Evolutionary conservation across 108 stramenopile species (phyloP).

Genomic region (Skeletonema potamos): DNA sequence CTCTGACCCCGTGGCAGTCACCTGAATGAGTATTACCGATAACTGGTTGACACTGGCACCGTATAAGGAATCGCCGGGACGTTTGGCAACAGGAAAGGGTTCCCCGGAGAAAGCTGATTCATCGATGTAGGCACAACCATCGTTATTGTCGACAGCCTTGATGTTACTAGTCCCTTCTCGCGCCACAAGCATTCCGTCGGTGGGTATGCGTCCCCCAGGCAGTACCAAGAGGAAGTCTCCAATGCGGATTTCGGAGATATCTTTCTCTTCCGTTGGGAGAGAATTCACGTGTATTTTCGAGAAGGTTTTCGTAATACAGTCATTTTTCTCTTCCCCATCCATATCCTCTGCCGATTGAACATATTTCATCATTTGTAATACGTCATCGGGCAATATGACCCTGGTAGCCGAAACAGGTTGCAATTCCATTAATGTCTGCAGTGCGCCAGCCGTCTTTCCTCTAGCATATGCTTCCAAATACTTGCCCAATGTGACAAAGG

Average conservation of each 20-base stretch:
- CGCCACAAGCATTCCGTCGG: constrained; percentile 70
- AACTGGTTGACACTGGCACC: constrained; percentile 82
- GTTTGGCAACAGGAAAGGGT: constrained; percentile 84
- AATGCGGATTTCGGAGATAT: constrained; percentile 44
- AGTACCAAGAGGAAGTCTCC: constrained; percentile 76
- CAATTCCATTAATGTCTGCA: constrained; percentile 85
- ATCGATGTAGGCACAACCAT: constrained; percentile 66
- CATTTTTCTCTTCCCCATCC: constrained; percentile 7
- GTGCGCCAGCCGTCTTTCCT: constrained; percentile 84
- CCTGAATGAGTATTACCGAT: constrained; percentile 67
- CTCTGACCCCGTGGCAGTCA: constrained; percentile 75
- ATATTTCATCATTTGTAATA: constrained; percentile 7
- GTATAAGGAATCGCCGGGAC: constrained; percentile 54
- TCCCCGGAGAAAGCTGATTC: constrained; percentile 95
- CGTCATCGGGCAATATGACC: constrained; percentile 20
- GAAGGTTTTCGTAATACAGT: constrained; percentile 22
- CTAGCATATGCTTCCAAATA: constrained; percentile 89
- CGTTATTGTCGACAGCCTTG: not conserved
- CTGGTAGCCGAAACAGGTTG: constrained; percentile 67
- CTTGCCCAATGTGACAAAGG: constrained; percentile 95
- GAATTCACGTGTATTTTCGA: constrained; percentile 38
- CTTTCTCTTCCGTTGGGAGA: constrained; percentile 54
- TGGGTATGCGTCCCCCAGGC: constrained; percentile 76
- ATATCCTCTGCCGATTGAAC: constrained; percentile 13
- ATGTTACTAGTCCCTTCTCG: constrained; percentile 11